Conservation (phyloP, 306 rosid species). For the Heteromeles arbutifolia region DNA sequence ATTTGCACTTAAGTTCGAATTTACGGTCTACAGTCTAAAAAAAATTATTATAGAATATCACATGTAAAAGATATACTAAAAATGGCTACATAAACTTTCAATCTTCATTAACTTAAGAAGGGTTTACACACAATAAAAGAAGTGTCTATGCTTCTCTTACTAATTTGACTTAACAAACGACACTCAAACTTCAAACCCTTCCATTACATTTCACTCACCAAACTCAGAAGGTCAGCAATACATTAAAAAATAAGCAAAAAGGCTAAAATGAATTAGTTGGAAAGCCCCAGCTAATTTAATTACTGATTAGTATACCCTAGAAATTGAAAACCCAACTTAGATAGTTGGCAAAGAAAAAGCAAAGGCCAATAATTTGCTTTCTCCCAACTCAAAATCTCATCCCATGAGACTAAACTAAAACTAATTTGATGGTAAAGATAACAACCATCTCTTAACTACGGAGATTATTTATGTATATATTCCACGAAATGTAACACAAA, state of each 20-base stretch:
- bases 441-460: neutral
- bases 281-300: slow-evolving; percentile 37
- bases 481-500: neutral
- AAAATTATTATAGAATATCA: neutral
- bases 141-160: slow-evolving; percentile 27
- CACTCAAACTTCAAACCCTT: slow-evolving; percentile 31
- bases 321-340: slow-evolving; percentile 25
- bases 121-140: slow-evolving; percentile 23
- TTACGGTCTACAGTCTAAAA: no score
- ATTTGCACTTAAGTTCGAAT: no score
- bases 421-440: neutral
- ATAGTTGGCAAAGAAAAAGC: slow-evolving; percentile 25
- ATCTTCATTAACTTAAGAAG: neutral
- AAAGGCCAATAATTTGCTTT: slow-evolving; percentile 25
- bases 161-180: slow-evolving; percentile 30
- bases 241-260: neutral
- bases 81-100: neutral
- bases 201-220: slow-evolving; percentile 55
- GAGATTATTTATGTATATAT: slow-evolving; percentile 23
- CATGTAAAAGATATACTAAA: neutral
- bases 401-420: slow-evolving; percentile 1
- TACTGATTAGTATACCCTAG: slow-evolving; percentile 43
- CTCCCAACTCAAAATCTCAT: slow-evolving; percentile 30
- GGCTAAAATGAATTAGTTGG: slow-evolving; percentile 32
- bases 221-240: slow-evolving; percentile 45